phyloP scores from a whole-genome alignment of 768 basidiomycete species.

The Lactifluus volemus region DNA sequence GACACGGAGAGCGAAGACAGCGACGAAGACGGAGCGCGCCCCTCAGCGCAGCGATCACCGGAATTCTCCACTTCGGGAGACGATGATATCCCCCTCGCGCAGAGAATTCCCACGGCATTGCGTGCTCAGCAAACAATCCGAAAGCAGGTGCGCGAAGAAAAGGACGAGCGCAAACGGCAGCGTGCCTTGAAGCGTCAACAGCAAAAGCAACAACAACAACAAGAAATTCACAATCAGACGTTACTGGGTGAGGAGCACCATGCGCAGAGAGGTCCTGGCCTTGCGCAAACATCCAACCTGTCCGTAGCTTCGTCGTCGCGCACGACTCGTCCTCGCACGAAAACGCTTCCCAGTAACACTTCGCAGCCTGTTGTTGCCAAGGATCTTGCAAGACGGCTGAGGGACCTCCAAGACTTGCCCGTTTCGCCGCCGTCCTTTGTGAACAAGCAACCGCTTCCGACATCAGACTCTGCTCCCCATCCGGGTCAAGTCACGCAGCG shows the following conservation, averaged over 20 bases:
- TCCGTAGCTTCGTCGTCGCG: neutral
- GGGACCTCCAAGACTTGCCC: conserved; percentile 9
- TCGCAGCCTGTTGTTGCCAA: conserved; percentile 12
- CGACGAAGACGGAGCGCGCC: conserved; percentile 28
- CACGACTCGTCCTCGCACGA: conserved; percentile 12
- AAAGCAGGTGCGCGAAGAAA: conserved; percentile 59
- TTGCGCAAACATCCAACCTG: neutral
- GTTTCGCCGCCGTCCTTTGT: neutral
- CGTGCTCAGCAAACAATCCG: conserved; percentile 77
- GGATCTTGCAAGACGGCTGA: conserved; percentile 17
- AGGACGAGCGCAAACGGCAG: conserved; percentile 42
- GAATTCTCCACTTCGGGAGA: conserved; percentile 23
- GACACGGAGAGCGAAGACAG: conserved; percentile 33
- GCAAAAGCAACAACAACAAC: neutral
- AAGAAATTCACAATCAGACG: neutral
- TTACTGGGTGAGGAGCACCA: neutral
- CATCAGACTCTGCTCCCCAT: neutral
- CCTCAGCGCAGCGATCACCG: neutral
- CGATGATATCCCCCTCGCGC: conserved; percentile 81
- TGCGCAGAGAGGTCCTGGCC: neutral
- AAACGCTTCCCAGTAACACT: conserved; percentile 15
- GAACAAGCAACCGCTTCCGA: neutral
- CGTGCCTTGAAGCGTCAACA: conserved; percentile 21
- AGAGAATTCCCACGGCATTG: conserved; percentile 73
- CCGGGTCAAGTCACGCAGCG: conserved; percentile 17